Base-by-base conservation (phyloP, 129 eudicot species). In the Flaveria sonorensis region DNA sequence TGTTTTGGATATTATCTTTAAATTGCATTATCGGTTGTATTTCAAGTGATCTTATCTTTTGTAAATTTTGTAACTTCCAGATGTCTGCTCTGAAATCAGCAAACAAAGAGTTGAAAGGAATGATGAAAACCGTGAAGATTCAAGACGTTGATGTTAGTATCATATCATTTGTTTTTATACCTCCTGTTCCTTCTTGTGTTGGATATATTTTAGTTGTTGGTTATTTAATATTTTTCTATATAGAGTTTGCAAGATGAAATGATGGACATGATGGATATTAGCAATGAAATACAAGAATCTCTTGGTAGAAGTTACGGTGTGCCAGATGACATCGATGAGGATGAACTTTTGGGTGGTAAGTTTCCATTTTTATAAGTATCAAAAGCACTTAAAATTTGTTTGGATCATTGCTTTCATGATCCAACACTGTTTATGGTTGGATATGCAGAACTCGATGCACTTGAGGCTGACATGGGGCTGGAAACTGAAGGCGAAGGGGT, bases 311-410 rank as follows among this genome's bases (percentile, higher is more conserved):
- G 93, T 86, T 95, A 91, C 82, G 86, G 84, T 74, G 92, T 91
- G 47, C 99, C 99, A 43, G 99, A 95, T 82, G 99, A 95, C 78
- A 82, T 95, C 75, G 99, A 95, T 77, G 96, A 95, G 87, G 97
- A 94, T 26, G 99, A 95, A 8, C 98, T 95, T 79, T 74, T 95
- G 96, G 99, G 97, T 62, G 99, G 99, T 91, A 83, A 60, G 92
- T 67, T 3, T 62, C 59, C 20, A 9, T 9, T 18, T 4, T 62
- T 62, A 14, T 1, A 14, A 28, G 68, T 30, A 63, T 57, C 6
- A 45, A 43, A 39, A 32, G 59, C 32, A 45, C 70, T 81, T 62
- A 1, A 4, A 45, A 11, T 6, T 59, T 15, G 9, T 18, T 32
- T 65, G 74, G n/a, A 63, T 78, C 9, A 46, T 73, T 48, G 66